Evolutionary conservation across 1,139 yeast species (phyloP).

Genomic region (Pichia sp.): DNA sequence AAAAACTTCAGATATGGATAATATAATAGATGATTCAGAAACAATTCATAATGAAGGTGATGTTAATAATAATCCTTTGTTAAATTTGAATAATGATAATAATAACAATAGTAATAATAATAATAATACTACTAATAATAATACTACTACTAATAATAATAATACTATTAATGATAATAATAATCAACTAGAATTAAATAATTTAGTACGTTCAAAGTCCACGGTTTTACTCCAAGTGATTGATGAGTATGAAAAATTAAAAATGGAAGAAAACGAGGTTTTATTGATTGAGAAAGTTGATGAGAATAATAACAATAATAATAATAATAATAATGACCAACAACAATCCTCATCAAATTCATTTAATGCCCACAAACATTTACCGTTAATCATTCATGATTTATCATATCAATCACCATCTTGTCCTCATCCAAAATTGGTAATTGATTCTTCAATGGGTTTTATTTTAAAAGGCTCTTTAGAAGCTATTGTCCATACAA

Average conservation of each 20-base stretch:
- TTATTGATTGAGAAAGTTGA: not conserved
- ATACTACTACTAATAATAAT: not conserved
- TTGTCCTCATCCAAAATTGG: slow-evolving; percentile 66
- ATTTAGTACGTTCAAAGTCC: not conserved
- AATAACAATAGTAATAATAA: not conserved
- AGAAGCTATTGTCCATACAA: slow-evolving; percentile 70
- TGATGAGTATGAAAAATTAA: slow-evolving; percentile 8
- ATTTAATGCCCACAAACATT: not conserved
- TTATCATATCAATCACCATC: slow-evolving; percentile 34
- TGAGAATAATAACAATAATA: not conserved
- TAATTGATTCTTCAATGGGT: slow-evolving; percentile 42
- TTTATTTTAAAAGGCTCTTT: slow-evolving; percentile 46
- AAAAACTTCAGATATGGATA: not conserved
- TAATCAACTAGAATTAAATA: no score
- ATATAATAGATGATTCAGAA: not conserved
- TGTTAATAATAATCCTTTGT: not conserved
- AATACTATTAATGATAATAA: not conserved
- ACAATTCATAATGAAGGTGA: not conserved
- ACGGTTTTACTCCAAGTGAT: slow-evolving; percentile 5
- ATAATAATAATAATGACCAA: not conserved
- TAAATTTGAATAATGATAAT: not conserved
- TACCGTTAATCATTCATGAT: slow-evolving; percentile 12
- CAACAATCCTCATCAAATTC: not conserved
- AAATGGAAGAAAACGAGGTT: not conserved
- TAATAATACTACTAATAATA: not conserved